Conservation (phyloP, 208 protist species). For the Trypanosoma melophagium region DNA sequence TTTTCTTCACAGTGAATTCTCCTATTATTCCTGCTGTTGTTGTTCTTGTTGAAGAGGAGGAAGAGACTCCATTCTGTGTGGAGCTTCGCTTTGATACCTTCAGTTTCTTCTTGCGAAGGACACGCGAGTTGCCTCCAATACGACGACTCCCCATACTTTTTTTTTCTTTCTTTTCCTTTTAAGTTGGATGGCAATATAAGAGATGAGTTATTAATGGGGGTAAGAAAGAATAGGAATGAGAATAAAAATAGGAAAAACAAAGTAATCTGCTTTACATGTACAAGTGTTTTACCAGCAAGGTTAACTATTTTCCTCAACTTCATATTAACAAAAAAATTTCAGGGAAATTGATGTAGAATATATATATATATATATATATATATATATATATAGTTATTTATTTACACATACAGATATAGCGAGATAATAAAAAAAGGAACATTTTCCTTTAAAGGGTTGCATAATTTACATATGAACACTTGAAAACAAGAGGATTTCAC, state of each 20-base stretch:
- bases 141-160: constrained; percentile 27
- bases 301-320: too few relatives aligned
- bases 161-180: background rate
- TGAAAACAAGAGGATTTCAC: too few relatives aligned
- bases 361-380: constrained; percentile 13
- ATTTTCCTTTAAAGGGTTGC: background rate
- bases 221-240: background rate
- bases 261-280: background rate
- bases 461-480: background rate
- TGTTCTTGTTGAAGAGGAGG: background rate
- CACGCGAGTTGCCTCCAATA: constrained; percentile 28
- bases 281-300: too few relatives aligned
- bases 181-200: background rate
- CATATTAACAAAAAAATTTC: too few relatives aligned
- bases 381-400: constrained; percentile 6
- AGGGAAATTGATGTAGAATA: constrained; percentile 7
- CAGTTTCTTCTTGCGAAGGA: constrained; percentile 41
- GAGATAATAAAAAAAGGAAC: background rate
- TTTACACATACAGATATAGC: constrained; percentile 12
- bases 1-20: constrained; percentile 15
- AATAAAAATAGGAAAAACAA: too few relatives aligned
- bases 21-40: background rate
- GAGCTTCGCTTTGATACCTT: constrained; percentile 37
- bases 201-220: background rate
- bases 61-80: background rate